A percentile compares a stretch with the other conserved stretches of the same genome.
Evolutionary conservation across 1,284 basidiomycete species (phyloP).

Genomic region (Pisolithus thermaeus): DNA sequence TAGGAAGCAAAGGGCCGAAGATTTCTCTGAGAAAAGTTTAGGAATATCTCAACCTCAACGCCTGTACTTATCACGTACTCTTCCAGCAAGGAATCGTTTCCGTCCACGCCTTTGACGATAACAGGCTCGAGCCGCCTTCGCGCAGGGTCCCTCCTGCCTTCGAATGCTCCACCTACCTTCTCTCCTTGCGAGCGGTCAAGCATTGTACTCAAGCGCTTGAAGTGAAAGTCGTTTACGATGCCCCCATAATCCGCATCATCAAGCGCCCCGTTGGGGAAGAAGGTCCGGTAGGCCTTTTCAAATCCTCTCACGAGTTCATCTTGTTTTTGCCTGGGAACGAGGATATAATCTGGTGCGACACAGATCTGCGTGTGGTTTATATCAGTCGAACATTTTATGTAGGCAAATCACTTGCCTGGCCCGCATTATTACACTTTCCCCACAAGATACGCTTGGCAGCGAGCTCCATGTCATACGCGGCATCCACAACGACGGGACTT

Average conservation of each 20-base stretch:
- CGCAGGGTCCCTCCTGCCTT: slow-evolving; percentile 43
- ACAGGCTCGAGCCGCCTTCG: slow-evolving; percentile 23
- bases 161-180: slow-evolving; percentile 37
- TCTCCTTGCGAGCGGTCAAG: slow-evolving; percentile 50
- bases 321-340: slow-evolving; percentile 44
- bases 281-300: slow-evolving; percentile 29
- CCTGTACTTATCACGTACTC: slow-evolving; percentile 14
- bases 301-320: slow-evolving; percentile 50
- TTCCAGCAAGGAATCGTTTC: slow-evolving; percentile 20
- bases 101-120: slow-evolving; percentile 15
- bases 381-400: not conserved
- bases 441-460: slow-evolving; percentile 45
- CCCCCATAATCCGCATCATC: slow-evolving; percentile 10
- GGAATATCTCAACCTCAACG: not conserved
- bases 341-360: slow-evolving; percentile 61
- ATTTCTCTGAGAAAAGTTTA: slow-evolving; percentile 41
- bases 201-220: slow-evolving; percentile 26
- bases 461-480: slow-evolving; percentile 38
- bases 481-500: slow-evolving; percentile 54
- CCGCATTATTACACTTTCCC: slow-evolving; percentile 50
- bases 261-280: slow-evolving; percentile 28
- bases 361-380: slow-evolving; percentile 36
- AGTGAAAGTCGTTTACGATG: slow-evolving; percentile 20
- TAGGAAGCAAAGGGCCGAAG: slow-evolving; percentile 65
- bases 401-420: slow-evolving; percentile 34